phyloP scores from a whole-genome alignment of 1,139 yeast genomes.

The Protomyces inouyei region DNA sequence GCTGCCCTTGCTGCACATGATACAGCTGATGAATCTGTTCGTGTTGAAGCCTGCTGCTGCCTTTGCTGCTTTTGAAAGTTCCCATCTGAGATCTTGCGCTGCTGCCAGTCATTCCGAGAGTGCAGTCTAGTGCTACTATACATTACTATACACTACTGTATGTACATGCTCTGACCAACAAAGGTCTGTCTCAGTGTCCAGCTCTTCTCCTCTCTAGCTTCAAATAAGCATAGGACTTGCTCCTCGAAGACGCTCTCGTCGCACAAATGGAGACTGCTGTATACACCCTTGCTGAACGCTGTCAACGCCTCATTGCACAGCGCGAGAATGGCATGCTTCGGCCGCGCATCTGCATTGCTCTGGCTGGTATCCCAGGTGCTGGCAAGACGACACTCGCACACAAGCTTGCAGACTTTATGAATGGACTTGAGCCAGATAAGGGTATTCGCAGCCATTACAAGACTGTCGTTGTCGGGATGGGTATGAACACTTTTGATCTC shows the following conservation, averaged over 20 bases:
- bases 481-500: neutral
- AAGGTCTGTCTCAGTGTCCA: no score
- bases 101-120: no score
- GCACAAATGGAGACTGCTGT: neutral
- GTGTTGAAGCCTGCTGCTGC: no score
- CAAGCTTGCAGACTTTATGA: conserved; percentile 7
- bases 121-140: no score
- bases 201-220: neutral
- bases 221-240: neutral
- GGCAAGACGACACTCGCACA: conserved; percentile 28
- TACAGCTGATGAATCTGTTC: no score
- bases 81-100: no score
- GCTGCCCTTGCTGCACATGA: no score
- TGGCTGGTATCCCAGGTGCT: conserved; percentile 29
- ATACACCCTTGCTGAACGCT: conserved; percentile 1
- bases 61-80: no score
- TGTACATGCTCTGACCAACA: no score
- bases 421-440: conserved; percentile 1
- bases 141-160: no score
- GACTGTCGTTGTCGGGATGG: conserved; percentile 19
- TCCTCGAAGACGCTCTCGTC: no score
- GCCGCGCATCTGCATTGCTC: conserved; percentile 21
- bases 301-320: neutral
- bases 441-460: conserved; percentile 1
- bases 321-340: conserved; percentile 11